These are phyloP conservation scores for Dothiorella sarmentorum DNA, from an alignment of 2,329 filamentous ascomycete genomes.

Conservation along the genomic window DNA sequence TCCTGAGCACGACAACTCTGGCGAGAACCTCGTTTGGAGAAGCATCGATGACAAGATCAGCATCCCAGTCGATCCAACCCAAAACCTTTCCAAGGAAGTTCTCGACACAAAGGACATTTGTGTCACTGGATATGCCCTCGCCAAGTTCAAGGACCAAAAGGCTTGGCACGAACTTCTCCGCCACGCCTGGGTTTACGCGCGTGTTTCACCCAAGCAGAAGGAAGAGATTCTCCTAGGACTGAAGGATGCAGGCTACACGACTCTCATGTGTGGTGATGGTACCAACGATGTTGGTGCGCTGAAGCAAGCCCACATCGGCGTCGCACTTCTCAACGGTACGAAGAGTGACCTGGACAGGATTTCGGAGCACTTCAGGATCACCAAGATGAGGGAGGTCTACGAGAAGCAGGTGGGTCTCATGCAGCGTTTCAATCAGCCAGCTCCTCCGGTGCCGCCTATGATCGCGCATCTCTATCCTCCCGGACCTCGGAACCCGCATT, in stretches of 20 bases:
- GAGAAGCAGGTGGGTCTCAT: slow-evolving; percentile 93
- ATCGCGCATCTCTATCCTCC: slow-evolving; percentile 95
- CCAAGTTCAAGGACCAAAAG: slow-evolving; percentile 78
- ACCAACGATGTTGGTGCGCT: slow-evolving; percentile 97
- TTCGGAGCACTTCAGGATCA: slow-evolving; percentile 87
- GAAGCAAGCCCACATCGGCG: slow-evolving; percentile 96
- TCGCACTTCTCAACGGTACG: slow-evolving; percentile 92
- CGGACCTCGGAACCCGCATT: slow-evolving; percentile 88
- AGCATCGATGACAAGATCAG: slow-evolving; percentile 87
- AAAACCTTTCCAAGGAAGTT: slow-evolving; percentile 77
- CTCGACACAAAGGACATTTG: slow-evolving; percentile 86
- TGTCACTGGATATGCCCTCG: slow-evolving; percentile 88
- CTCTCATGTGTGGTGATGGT: slow-evolving; percentile 96
- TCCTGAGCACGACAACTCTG: slow-evolving; percentile 80
- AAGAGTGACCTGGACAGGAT: slow-evolving; percentile 88
- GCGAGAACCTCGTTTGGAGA: slow-evolving; percentile 84
- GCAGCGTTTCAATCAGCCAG: slow-evolving; percentile 89
- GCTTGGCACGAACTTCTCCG: slow-evolving; percentile 76
- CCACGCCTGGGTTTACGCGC: slow-evolving; percentile 95
- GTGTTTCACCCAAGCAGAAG: slow-evolving; percentile 97
- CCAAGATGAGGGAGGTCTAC: slow-evolving; percentile 97
- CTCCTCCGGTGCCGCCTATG: slow-evolving; percentile 84
- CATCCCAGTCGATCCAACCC: slow-evolving; percentile 79
- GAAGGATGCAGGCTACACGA: slow-evolving; percentile 96
- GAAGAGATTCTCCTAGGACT: slow-evolving; percentile 96